A percentile compares a stretch with the other conserved stretches of the same genome.
These are phyloP conservation scores for Ambrosia hybrid DNA, from an alignment of 140 eudicot species.

Conservation along the genomic window DNA sequence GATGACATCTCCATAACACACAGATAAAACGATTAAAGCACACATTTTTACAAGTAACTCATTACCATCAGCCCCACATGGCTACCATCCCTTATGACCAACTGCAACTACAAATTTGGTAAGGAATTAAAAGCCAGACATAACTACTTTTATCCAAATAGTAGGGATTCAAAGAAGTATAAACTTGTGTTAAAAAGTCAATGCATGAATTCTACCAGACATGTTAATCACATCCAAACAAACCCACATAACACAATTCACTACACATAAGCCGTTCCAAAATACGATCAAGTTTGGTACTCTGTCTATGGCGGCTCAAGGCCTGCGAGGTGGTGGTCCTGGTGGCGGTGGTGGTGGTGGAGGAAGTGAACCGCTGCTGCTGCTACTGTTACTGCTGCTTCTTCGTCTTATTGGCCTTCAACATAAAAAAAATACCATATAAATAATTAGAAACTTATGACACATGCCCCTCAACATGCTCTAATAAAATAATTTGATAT, in stretches of 20 bases:
- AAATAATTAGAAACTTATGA: not conserved
- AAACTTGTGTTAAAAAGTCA: conserved; percentile 10
- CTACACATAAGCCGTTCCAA: conserved; percentile 13
- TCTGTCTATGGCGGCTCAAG: conserved; percentile 35
- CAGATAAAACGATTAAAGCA: too few relatives aligned
- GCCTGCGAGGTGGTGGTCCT: conserved; percentile 64
- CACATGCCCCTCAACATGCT: not conserved
- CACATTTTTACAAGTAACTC: not conserved
- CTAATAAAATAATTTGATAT: too few relatives aligned
- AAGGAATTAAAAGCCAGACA: not conserved
- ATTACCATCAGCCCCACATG: not conserved
- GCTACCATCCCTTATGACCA: not conserved
- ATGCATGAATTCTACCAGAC: conserved; percentile 17
- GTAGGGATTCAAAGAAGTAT: conserved; percentile 20
- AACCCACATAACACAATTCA: conserved; percentile 19
- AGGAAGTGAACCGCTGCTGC: conserved; percentile 77
- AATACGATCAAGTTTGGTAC: not conserved
- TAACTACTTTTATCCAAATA: not conserved
- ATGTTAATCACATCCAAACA: conserved; percentile 23
- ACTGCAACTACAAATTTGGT: not conserved
- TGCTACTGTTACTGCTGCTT: conserved; percentile 70
- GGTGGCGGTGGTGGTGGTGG: conserved; percentile 60
- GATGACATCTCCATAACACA: not conserved
- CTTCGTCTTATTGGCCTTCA: conserved; percentile 48
- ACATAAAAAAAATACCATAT: conserved; percentile 24